Percentiles rank a stretch among this genome's conserved stretches.
These are phyloP conservation scores for Erysimum cheiri DNA, from an alignment of 441 rosid genomes.

Conservation along the genomic window DNA sequence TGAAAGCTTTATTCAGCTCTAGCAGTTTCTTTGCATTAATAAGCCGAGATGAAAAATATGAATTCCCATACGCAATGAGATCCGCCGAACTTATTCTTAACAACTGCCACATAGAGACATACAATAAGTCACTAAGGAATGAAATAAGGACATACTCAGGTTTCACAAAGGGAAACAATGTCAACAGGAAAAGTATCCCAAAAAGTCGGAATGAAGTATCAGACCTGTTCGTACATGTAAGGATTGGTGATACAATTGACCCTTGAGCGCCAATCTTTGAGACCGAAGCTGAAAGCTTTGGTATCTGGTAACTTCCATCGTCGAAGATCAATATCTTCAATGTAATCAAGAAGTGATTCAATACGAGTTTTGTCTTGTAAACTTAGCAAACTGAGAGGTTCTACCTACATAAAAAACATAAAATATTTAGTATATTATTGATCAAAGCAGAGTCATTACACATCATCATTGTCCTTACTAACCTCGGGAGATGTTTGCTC, in stretches of 20 bases:
- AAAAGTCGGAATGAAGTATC: conserved; percentile 9
- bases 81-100: conserved; percentile 57
- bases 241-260: conserved; percentile 73
- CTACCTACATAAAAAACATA: conserved; percentile 42
- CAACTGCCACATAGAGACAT: conserved; percentile 54
- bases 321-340: conserved; percentile 77
- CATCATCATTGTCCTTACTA: conserved; percentile 39
- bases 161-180: neutral
- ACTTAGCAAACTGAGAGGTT: conserved; percentile 48
- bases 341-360: conserved; percentile 60
- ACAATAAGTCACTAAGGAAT: conserved; percentile 7
- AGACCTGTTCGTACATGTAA: conserved; percentile 68
- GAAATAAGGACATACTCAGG: neutral
- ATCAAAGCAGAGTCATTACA: conserved; percentile 1
- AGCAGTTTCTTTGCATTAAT: conserved; percentile 62
- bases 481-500: conserved; percentile 49
- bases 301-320: conserved; percentile 64
- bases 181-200: neutral
- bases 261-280: conserved; percentile 65
- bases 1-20: conserved; percentile 61
- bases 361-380: conserved; percentile 49
- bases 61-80: conserved; percentile 64
- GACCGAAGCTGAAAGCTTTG: conserved; percentile 62
- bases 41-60: conserved; percentile 51
- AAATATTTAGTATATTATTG: neutral